These are phyloP conservation scores for Mortierella sp. DNA, from an alignment of 371 early-diverging fungal genomes.

Conservation along the genomic window DNA sequence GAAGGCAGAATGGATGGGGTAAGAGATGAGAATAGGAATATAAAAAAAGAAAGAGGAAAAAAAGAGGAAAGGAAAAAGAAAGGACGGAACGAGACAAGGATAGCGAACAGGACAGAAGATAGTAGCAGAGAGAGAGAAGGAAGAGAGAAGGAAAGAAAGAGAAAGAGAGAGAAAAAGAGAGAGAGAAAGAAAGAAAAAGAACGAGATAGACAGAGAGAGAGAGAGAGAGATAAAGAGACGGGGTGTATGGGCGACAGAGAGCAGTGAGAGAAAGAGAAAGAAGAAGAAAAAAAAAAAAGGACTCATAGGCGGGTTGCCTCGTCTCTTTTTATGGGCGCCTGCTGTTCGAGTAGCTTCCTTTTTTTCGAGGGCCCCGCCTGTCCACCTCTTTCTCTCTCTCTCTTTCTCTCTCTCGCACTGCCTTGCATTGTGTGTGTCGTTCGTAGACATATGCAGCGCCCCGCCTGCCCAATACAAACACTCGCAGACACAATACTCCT, in stretches of 20 bases:
- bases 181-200: neutral
- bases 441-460: too few species aligned
- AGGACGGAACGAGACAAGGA: neutral
- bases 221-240: conserved; percentile 9
- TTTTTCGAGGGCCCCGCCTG: too few species aligned
- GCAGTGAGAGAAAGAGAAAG: conserved; percentile 3
- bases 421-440: too few species aligned
- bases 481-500: too few species aligned
- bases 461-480: too few species aligned
- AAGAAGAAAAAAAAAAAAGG: neutral
- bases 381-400: too few species aligned
- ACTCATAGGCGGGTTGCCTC: neutral
- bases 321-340: neutral
- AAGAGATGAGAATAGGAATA: neutral
- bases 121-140: neutral
- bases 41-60: neutral
- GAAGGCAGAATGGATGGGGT: too few species aligned
- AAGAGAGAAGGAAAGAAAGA: neutral
- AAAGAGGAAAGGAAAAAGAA: neutral
- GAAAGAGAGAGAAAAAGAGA: neutral
- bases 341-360: too few species aligned
- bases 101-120: neutral
- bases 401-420: too few species aligned
- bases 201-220: neutral
- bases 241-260: conserved; percentile 12